Base-by-base conservation (phyloP, 2,329 filamentous ascomycete species). In the Stachybotrys chartarum region DNA sequence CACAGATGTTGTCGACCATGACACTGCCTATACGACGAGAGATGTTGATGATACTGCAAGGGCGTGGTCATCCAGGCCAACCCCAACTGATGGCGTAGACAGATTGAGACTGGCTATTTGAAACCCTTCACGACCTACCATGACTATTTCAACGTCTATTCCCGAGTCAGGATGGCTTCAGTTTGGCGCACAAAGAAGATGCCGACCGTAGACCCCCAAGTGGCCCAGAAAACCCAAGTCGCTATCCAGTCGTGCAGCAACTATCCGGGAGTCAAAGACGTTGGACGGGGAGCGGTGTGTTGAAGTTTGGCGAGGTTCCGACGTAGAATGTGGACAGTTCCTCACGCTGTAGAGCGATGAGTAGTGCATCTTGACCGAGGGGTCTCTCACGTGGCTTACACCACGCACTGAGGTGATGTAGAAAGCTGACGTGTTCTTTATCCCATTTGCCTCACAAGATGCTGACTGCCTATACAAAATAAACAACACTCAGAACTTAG, bases 1-100 rank as follows among this genome's bases (percentile, higher is more conserved):
- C 6, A 69, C 69, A 11, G 63, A 73, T 2, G 71, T 81, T 7
- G 80, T 82, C 1, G 75, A 79, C 52, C 73, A 72, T 1, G 87
- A 87, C 6, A 79, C 71, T 42, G 85, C 79, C 1, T 89, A 84
- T 64, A 91, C 88, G 0, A 87, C 80, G 44, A 86, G 82, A 1
- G 87, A 91, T 64, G 81, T 91, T 51, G 88, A 91, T 65, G 91
- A 85, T 65, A 91, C 87, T 0, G 74, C 90, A 57, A 90, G 90
- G 76, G 82, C 83, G 65, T 52, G 57, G 14, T 14, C 3, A 14
- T 5, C 14, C 35, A 39, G 7, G 12, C 12, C 35, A 39, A 10
- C 35, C 10, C 35, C 35, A 42, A 42, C 35, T 42, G 35, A 42
- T 14, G 35, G 35, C 2, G 35, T 10, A 10, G 8, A 14, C 53